Conservation (phyloP, 2,329 filamentous ascomycete species). For the Zopfia rhizophila region DNA sequence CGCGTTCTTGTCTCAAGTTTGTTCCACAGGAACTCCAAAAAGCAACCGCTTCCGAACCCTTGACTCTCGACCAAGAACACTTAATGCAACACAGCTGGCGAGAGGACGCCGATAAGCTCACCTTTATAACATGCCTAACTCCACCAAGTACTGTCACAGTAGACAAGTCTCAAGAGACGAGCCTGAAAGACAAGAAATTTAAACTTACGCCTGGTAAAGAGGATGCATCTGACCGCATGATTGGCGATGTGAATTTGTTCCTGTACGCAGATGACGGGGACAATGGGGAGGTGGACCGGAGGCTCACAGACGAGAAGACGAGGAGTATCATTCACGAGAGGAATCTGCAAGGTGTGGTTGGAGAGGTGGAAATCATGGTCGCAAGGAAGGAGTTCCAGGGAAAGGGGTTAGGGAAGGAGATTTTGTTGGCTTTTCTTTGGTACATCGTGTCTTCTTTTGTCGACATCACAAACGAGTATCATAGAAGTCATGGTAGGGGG, state of each 20-base stretch:
- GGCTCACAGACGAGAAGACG: slow-evolving; percentile 23
- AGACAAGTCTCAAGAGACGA: background rate
- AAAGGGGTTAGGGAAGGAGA: slow-evolving; percentile 71
- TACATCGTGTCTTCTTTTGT: slow-evolving; percentile 70
- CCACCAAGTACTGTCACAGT: slow-evolving; percentile 9
- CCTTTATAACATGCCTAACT: slow-evolving; percentile 79
- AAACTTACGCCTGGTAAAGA: slow-evolving; percentile 39
- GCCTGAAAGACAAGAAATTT: slow-evolving; percentile 26
- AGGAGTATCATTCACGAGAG: slow-evolving; percentile 12
- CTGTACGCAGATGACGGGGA: slow-evolving; percentile 60
- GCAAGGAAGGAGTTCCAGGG: slow-evolving; percentile 68
- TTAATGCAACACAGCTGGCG: slow-evolving; percentile 92
- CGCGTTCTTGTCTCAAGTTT: slow-evolving; percentile 5
- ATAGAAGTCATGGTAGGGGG: slow-evolving; percentile 22
- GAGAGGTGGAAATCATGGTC: slow-evolving; percentile 90
- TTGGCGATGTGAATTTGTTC: slow-evolving; percentile 73
- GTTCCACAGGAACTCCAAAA: slow-evolving; percentile 70
- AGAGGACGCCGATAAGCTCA: slow-evolving; percentile 83
- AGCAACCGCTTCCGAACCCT: slow-evolving; percentile 87
- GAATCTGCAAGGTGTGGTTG: slow-evolving; percentile 56
- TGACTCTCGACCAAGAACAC: slow-evolving; percentile 84
- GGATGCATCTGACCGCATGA: slow-evolving; percentile 64
- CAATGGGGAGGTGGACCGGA: slow-evolving; percentile 38
- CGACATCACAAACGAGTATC: slow-evolving; percentile 68
- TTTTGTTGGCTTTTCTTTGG: slow-evolving; percentile 73